Evolutionary conservation across 805 yeast species (phyloP).

Genomic region (Wickerhamiella dianesei): DNA sequence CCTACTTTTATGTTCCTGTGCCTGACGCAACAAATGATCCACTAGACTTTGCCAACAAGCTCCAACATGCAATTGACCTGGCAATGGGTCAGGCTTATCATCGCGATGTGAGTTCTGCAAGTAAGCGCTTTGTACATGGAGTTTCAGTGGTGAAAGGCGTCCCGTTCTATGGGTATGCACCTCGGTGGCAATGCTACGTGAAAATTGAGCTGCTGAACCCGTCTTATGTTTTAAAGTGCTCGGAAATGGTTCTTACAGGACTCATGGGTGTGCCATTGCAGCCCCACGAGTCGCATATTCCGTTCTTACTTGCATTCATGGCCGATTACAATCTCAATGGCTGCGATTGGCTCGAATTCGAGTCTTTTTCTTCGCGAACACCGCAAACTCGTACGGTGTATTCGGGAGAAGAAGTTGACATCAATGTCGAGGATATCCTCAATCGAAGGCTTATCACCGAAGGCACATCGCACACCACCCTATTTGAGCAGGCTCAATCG

Average conservation of each 20-base stretch:
- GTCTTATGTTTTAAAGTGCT: constrained; percentile 38
- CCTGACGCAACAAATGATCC: constrained; percentile 8
- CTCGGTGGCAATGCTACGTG: constrained; percentile 49
- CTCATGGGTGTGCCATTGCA: constrained; percentile 28
- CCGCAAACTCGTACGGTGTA: constrained; percentile 32
- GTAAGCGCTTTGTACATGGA: constrained; percentile 21
- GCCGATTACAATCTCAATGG: constrained; percentile 76
- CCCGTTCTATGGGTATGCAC: constrained; percentile 74
- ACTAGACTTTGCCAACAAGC: constrained; percentile 8
- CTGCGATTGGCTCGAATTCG: constrained; percentile 57
- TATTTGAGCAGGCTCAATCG: constrained; percentile 21
- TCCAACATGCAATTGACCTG: constrained; percentile 18
- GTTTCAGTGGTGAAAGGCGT: constrained; percentile 48
- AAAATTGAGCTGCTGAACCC: constrained; percentile 62
- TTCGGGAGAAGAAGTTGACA: constrained; percentile 59
- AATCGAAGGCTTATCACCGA: constrained; percentile 36
- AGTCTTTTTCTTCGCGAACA: neutral
- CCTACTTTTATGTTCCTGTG: constrained; percentile 53
- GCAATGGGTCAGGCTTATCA: constrained; percentile 20
- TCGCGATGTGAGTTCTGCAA: constrained; percentile 12
- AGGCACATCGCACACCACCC: constrained; percentile 37
- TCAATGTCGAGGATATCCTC: constrained; percentile 42
- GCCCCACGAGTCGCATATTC: constrained; percentile 70
- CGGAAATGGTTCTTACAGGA: constrained; percentile 37
- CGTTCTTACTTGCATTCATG: constrained; percentile 61